Evolutionary conservation across 371 early-diverging fungal genomes (phyloP), one percentile per base, ranked within the genome.

Genomic region (Mucor lusitanicus): DNA sequence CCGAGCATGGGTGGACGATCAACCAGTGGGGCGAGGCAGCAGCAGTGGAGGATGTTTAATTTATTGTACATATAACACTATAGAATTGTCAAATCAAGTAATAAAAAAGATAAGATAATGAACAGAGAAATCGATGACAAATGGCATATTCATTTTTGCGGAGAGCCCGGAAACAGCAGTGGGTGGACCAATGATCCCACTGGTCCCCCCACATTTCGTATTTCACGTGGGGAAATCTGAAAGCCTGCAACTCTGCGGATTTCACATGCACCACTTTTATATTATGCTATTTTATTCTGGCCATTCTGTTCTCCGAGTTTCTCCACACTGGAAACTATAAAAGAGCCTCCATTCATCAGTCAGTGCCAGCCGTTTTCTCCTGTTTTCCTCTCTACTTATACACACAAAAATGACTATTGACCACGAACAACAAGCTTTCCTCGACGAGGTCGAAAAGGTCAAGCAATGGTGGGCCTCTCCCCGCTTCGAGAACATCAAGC

Each of bases 401-500:
- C 15, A 46, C n/a, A 39, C 46, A 11, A 11, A 42, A 58, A 73
- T 73, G 74, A 53, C 64, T 57, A 61, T 63, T 27, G 78, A 81
- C 30, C 85, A 86, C 63, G 90, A 91, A 80, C 88, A 91, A 80
- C 81, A 80, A 63, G 69, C 61, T 54, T 94, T 93, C 88, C 86
- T 90, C 59, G 69, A 82, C 48, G 90, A 96, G 74, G 93, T 95
- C 64, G 87, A 83, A 60, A 86, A 87, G 68, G 89, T 98, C 76
- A 91, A 95, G 80, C 74, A 86, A 67, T 96, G 96, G 96, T 98
- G 96, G 96, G 75, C 83, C 28, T 77, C 81, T 33, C 84, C 83
- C 5, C 92, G 98, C 50, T 98, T 96, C 89, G 71, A 79, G 42
- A 86, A 86, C 70, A 88, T 93, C 73, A 90, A 87, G 61, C 92